Evolutionary conservation across 768 basidiomycete species (phyloP), one percentile per base, ranked within the genome.

Genomic region (Kwoniella sp.): DNA sequence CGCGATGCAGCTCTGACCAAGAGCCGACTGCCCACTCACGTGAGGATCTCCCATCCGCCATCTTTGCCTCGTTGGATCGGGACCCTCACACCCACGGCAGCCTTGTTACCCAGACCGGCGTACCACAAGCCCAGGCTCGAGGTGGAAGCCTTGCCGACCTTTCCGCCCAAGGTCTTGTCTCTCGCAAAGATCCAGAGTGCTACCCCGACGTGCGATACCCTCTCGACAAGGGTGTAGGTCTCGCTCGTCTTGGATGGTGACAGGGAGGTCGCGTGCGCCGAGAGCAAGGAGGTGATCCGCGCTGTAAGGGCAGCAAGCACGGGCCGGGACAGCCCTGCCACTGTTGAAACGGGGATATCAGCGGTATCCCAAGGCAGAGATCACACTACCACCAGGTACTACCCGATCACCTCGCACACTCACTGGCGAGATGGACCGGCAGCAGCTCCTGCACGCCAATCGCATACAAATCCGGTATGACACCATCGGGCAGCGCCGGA

Each of bases 381-480:
- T n/a, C n/a, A 52, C 8, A 9, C 33, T 23, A 32, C 19, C 15
- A 14, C 38, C 26, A 42, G 10, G 32, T 39, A 48, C 32, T 19
- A 22, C 38, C 12, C 26, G 40, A 20, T 38, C 19, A 22, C 19
- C 5, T 20, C 4, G 37, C 10, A 6, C 1, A 83, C 86, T 62
- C 75, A 89, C 87, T 79, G 56, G 87, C 86, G 33, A 90, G 83
- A 69, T 92, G 88, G 2, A 98, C 79, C 5, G 90, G 91, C 11
- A 93, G 78, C 22, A 95, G 79, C 71, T 98, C 93, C 71, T 98
- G 93, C 60, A 95, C 91, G 2, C 89, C 89, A 46, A 96, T 86
- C 5, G 85, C 91, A 39, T 70, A 70, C 28, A 70, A 41, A 53
- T 70, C 68, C 2, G 68, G 68, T 23, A 65, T 46, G 10, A 43